Conservation (phyloP, 345 rosid genomes). For the rapeseed (Brassica napus) region Da-Ae NC_063436.1:169501-170000, state of each 20-base stretch:
- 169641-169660: conserved; percentile 60
- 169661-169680: conserved; percentile 65
- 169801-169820: conserved; percentile 59
- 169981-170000: conserved; percentile 84
- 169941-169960: conserved; percentile 80
- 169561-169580: conserved; percentile 80
- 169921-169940: conserved; percentile 70
- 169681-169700: conserved; percentile 56
- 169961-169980: conserved; percentile 63
- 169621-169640: conserved; percentile 77
- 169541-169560: conserved; percentile 55
- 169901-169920: conserved; percentile 60
- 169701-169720: conserved; percentile 64
- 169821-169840: conserved; percentile 59
- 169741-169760: conserved; percentile 66
- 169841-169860: conserved; percentile 71
- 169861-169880: conserved; percentile 81
- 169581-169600: conserved; percentile 57
- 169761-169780: conserved; percentile 56
- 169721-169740: conserved; percentile 67
- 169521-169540: conserved; percentile 61
- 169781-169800: conserved; percentile 65
- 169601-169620: conserved; percentile 63
- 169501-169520: conserved; percentile 71
- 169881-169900: conserved; percentile 56